phyloP scores from a whole-genome alignment of 2,329 filamentous ascomycete genomes.

The Diplodia intermedia region DNA sequence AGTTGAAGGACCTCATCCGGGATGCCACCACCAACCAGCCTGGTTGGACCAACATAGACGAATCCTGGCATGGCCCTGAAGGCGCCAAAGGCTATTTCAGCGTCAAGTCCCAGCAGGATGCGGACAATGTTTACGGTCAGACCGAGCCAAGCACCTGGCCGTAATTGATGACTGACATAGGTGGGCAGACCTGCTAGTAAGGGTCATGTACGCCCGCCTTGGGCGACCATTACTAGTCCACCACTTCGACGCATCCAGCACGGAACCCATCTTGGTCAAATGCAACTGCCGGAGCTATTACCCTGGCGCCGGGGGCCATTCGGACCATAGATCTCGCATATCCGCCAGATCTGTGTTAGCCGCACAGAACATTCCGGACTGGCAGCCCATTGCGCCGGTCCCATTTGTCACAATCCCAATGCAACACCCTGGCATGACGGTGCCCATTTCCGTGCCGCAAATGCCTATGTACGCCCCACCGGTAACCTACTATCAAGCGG shows the following conservation, averaged over 20 bases:
- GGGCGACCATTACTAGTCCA: slow-evolving; percentile 39
- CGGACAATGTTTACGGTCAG: slow-evolving; percentile 36
- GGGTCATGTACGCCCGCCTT: slow-evolving; percentile 40
- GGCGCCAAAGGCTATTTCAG: slow-evolving; percentile 48
- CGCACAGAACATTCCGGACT: slow-evolving; percentile 9
- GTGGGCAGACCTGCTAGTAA: slow-evolving; percentile 30
- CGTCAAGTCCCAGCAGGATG: slow-evolving; percentile 45
- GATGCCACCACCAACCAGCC: slow-evolving; percentile 46
- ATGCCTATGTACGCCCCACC: slow-evolving; percentile 1
- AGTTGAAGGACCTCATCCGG: slow-evolving; percentile 49
- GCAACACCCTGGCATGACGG: slow-evolving; percentile 33
- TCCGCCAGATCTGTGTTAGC: slow-evolving; percentile 39
- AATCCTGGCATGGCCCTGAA: slow-evolving; percentile 35
- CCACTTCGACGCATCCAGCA: slow-evolving; percentile 35
- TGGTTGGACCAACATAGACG: slow-evolving; percentile 46
- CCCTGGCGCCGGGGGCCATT: slow-evolving; percentile 41
- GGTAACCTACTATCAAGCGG: slow-evolving; percentile 36
- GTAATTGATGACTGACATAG: slow-evolving; percentile 37
- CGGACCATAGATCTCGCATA: slow-evolving; percentile 42
- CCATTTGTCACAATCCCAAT: slow-evolving; percentile 5
- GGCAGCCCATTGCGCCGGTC: slow-evolving; percentile 11
- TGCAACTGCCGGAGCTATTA: slow-evolving; percentile 47
- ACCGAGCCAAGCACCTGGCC: slow-evolving; percentile 38
- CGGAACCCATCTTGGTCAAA: slow-evolving; percentile 41
- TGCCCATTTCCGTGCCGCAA: slow-evolving; percentile 33